Evolutionary conservation across 2,329 filamentous ascomycete genomes (phyloP), one percentile per base, ranked within the genome.

Genomic region (Pseudodiploospora longispora): DNA sequence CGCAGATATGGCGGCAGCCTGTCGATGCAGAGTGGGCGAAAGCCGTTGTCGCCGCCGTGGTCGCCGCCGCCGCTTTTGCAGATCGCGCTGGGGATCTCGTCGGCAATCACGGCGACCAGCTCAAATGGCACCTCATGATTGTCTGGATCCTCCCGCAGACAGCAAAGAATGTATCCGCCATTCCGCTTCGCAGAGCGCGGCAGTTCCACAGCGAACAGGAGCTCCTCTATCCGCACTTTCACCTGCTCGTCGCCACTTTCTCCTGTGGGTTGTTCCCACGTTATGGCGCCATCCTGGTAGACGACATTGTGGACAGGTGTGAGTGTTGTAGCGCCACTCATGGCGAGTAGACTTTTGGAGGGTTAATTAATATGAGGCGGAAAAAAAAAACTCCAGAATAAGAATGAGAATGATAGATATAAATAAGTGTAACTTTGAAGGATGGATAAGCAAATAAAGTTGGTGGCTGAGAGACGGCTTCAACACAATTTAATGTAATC

Each of bases 1-100:
- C 46, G 49, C 3, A 69, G 59, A 47, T 75, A 61, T 2, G 52
- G 39, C 0, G 75, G 75, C 6, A 70, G 46, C 4, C 52, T 51
- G 4, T 47, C 41, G 10, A 74, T 50, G 27, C 69, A 50, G 44
- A 68, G 64, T 5, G 53, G 53, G 10, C 61, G 54, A 5, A 70
- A 55, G 19, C 19, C 19, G 19, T 19, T 19, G 19, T 19, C 19
- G 19, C 19, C 19, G 19, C 19, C 19, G 19, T 19, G 2, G 19
- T 19, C 19, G 19, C 19, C 19, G 19, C 19, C 19, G 19, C 19
- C 19, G 19, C 19, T 19, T 19, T 19, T 3, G 19, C 19, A 3
- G 3, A 71, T 55, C 2, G 57, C 50, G 10, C 63, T 55, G 1
- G 69, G 66, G 2, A 74, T 53, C 6, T 59, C 48, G 10, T 61